phyloP scores from a whole-genome alignment of 2,329 filamentous ascomycete genomes.

The Epichloe bromicola region DNA sequence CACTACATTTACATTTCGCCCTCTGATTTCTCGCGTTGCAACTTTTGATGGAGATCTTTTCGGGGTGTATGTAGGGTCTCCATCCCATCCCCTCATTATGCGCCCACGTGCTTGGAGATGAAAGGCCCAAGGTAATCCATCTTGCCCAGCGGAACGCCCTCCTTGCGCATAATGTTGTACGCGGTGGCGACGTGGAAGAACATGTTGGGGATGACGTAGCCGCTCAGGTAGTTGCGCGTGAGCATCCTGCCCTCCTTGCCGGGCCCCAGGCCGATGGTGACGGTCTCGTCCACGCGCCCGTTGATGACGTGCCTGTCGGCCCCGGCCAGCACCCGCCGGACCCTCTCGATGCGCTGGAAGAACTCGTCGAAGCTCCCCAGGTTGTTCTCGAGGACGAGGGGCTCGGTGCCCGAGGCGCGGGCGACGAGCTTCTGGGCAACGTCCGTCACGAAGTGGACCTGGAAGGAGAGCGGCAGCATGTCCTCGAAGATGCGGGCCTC shows the following conservation, averaged over 20 bases:
- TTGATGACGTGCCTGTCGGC: constrained; percentile 22
- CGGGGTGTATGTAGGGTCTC: too few relatives aligned
- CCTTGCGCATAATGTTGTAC: constrained; percentile 47
- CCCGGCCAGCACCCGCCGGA: constrained; percentile 17
- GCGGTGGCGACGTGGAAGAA: constrained; percentile 49
- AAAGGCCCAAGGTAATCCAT: constrained; percentile 34
- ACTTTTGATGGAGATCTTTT: too few relatives aligned
- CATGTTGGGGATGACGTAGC: constrained; percentile 44
- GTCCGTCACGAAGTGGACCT: constrained; percentile 23
- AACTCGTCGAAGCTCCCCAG: constrained; percentile 22
- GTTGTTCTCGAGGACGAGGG: constrained; percentile 15
- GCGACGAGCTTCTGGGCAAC: constrained; percentile 19
- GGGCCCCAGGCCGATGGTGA: constrained; percentile 20
- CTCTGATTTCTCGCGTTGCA: too few relatives aligned
- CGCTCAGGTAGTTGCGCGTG: constrained; percentile 29
- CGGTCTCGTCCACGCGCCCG: constrained; percentile 14
- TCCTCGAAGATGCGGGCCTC: constrained; percentile 23
- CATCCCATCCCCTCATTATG: too few relatives aligned
- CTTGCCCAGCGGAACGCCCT: constrained; percentile 52
- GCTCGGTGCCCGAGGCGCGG: constrained; percentile 20
- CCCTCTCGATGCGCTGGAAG: constrained; percentile 20
- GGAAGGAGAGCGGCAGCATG: constrained; percentile 31
- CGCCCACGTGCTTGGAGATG: constrained; percentile 9
- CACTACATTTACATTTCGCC: too few relatives aligned
- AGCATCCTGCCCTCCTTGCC: constrained; percentile 14